Evolutionary conservation across 225 moss, liverwort and hornwort species (phyloP).

Genomic region (Ulota crispa): DNA sequence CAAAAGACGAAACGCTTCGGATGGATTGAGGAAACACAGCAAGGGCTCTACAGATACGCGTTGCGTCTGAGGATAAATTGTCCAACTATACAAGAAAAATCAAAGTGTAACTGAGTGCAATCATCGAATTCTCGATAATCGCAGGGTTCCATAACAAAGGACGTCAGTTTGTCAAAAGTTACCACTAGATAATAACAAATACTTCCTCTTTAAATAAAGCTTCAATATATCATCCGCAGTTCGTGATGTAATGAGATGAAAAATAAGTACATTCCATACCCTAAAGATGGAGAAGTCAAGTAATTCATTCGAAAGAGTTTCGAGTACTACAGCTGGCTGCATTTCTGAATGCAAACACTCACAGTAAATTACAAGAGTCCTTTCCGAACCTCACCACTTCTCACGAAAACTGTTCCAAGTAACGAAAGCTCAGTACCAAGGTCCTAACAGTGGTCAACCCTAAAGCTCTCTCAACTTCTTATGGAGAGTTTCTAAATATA

Average conservation of each 20-base stretch:
- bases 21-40: background rate
- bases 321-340: background rate
- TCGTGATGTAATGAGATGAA: background rate
- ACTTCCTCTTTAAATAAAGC: background rate
- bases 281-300: background rate
- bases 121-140: background rate
- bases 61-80: background rate
- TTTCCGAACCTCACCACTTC: background rate
- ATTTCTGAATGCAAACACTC: background rate
- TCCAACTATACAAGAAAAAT: background rate
- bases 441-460: slow-evolving; percentile 3
- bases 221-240: background rate
- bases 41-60: background rate
- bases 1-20: background rate
- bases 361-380: background rate
- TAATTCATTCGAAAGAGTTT: background rate
- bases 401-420: background rate
- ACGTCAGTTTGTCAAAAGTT: background rate
- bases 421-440: background rate
- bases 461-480: background rate
- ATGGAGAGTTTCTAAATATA: background rate
- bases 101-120: background rate
- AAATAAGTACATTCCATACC: background rate
- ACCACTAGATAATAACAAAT: background rate
- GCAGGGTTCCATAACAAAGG: background rate